phyloP scores from a whole-genome alignment of 2,329 filamentous ascomycete species.

The Elsinoe necatrix region DNA sequence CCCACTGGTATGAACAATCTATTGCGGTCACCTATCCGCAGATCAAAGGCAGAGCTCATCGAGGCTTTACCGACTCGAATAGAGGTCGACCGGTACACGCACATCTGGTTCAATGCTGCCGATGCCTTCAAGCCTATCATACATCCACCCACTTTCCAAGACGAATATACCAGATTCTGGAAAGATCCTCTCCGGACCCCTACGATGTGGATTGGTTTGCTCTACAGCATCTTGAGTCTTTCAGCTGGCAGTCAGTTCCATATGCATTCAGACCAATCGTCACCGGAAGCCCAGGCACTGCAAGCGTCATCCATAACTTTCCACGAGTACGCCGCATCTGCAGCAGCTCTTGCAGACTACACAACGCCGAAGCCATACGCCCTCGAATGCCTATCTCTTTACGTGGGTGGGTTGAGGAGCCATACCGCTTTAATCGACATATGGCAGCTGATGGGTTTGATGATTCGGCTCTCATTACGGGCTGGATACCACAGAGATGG shows the following conservation, averaged over 20 bases:
- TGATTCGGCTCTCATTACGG: constrained; percentile 33
- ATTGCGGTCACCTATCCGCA: constrained; percentile 15
- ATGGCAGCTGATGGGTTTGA: constrained; percentile 36
- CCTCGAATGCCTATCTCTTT: constrained; percentile 33
- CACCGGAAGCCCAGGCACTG: constrained; percentile 17
- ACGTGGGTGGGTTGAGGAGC: constrained; percentile 26
- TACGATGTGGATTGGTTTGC: constrained; percentile 40
- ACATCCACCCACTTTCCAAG: constrained; percentile 42
- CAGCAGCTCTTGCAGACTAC: constrained; percentile 32
- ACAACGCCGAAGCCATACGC: constrained; percentile 38
- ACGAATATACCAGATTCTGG: constrained; percentile 42
- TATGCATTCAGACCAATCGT: constrained; percentile 20
- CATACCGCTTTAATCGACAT: constrained; percentile 29
- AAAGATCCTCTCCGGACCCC: constrained; percentile 30
- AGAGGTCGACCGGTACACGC: constrained; percentile 26
- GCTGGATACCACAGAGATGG: constrained; percentile 43
- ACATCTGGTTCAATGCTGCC: constrained; percentile 29
- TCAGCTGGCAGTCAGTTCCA: constrained; percentile 28
- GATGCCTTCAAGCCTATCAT: constrained; percentile 47
- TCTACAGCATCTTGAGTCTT: constrained; percentile 41
- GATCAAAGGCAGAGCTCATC: constrained; percentile 27
- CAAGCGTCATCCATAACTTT: constrained; percentile 23
- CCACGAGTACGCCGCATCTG: constrained; percentile 26
- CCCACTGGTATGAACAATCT: constrained; percentile 4
- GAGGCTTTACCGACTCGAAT: constrained; percentile 27